phyloP scores from a whole-genome alignment of 225 moss, liverwort and hornwort genomes.

The Physcomitrellopsis africana region DNA sequence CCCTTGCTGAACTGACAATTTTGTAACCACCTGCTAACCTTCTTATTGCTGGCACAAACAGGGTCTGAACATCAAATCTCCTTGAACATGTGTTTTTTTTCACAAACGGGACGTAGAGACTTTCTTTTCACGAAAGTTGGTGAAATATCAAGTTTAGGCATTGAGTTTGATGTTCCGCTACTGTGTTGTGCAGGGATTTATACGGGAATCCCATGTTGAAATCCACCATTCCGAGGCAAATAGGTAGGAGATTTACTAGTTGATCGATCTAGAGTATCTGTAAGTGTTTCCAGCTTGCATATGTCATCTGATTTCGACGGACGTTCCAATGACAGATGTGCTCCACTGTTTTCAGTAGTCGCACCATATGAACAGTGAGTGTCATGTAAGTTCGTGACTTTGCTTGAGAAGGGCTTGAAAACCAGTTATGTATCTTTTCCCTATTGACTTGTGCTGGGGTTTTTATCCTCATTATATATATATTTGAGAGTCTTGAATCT shows the following conservation, averaged over 20 bases:
- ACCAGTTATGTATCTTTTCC: too few species aligned
- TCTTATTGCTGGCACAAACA: not conserved
- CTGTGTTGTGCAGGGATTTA: slow-evolving; percentile 29
- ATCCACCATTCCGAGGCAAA: slow-evolving; percentile 31
- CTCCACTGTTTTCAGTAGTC: too few species aligned
- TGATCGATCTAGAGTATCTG: too few species aligned
- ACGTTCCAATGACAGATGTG: too few species aligned
- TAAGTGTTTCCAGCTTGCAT: too few species aligned
- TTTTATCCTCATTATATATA: too few species aligned
- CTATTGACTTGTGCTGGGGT: too few species aligned
- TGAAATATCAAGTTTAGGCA: not conserved
- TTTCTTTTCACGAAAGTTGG: not conserved
- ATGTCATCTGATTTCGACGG: too few species aligned
- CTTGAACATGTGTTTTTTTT: not conserved
- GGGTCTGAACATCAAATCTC: not conserved
- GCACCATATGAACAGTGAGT: too few species aligned
- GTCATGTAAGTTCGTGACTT: too few species aligned
- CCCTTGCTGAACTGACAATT: slow-evolving; percentile 28
- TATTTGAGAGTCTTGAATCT: too few species aligned
- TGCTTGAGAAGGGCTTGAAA: too few species aligned
- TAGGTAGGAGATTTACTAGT: not conserved
- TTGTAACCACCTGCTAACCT: slow-evolving; percentile 29
- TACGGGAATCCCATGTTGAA: slow-evolving; percentile 34
- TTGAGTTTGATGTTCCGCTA: not conserved
- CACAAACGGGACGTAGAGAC: not conserved